Evolutionary conservation across 129 eudicot genomes (phyloP).

Genomic region (Logfia minima): DNA sequence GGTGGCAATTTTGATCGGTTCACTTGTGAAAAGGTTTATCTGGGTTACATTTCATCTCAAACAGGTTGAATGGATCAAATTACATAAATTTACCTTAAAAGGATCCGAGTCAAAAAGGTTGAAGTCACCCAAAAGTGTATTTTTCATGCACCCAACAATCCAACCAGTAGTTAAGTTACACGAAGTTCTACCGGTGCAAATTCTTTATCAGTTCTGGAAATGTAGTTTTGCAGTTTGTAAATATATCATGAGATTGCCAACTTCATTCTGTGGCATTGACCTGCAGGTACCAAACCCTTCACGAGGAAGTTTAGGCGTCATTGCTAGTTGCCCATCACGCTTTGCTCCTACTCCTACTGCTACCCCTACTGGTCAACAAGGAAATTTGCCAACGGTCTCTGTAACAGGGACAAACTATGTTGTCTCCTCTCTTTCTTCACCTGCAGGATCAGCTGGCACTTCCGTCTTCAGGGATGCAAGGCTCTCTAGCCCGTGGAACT

Average conservation of each 20-base stretch:
- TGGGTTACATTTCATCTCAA: background rate
- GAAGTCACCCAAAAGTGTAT: background rate
- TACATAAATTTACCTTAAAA: background rate
- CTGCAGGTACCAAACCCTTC: constrained; percentile 66
- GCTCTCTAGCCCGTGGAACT: constrained; percentile 84
- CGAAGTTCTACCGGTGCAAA: background rate
- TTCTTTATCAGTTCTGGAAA: background rate
- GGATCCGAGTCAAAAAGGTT: background rate
- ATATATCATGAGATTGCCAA: background rate
- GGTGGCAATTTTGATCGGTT: background rate
- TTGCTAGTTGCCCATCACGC: constrained; percentile 73
- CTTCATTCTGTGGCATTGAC: background rate
- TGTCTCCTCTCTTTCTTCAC: constrained; percentile 95
- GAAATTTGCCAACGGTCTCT: constrained; percentile 61
- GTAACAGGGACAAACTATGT: constrained; percentile 74
- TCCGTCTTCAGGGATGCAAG: constrained; percentile 66
- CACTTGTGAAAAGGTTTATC: background rate
- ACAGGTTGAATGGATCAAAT: background rate
- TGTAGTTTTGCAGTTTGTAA: background rate
- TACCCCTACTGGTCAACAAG: constrained; percentile 61
- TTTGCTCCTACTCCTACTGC: constrained; percentile 69
- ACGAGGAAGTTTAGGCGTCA: constrained; percentile 47
- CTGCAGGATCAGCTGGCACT: constrained; percentile 89
- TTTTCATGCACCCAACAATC: background rate
- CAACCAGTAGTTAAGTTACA: background rate